Evolutionary conservation across 2,329 filamentous ascomycete genomes (phyloP).

Genomic region (Fusarium humuli): DNA sequence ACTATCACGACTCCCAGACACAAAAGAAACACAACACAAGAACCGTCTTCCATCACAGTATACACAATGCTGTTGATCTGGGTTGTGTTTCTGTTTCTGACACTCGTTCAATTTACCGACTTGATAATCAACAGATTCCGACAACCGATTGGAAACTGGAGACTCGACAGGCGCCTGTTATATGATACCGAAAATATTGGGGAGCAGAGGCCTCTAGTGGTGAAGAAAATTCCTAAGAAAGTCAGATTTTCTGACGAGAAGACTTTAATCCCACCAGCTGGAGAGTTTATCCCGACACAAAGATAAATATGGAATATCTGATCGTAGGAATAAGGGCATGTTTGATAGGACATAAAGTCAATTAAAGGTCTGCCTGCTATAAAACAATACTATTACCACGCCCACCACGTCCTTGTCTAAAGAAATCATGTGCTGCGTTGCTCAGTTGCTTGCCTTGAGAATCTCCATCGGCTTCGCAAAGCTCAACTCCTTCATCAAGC

Average conservation of each 20-base stretch:
- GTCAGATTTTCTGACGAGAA: conserved; percentile 15
- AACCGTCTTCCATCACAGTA: neutral
- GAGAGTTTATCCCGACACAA: neutral
- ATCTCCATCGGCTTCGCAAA: conserved; percentile 34
- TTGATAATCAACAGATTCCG: neutral
- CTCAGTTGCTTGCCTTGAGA: conserved; percentile 5
- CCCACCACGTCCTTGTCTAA: too few species aligned
- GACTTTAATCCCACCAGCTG: neutral
- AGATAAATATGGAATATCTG: neutral
- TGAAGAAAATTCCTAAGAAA: neutral
- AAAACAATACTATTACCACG: neutral
- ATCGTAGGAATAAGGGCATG: neutral
- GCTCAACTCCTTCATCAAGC: conserved; percentile 40
- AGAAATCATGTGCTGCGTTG: too few species aligned
- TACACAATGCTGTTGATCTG: neutral
- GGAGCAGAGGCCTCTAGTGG: neutral
- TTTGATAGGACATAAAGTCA: neutral
- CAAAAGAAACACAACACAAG: too few species aligned
- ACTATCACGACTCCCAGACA: neutral
- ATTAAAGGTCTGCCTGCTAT: neutral
- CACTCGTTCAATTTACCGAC: conserved; percentile 4
- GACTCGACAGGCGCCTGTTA: too few species aligned
- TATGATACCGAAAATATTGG: neutral
- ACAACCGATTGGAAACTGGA: neutral
- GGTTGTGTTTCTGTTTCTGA: neutral